Percentiles rank a stretch among this genome's conserved stretches.
These are phyloP conservation scores for Polysphondylium violaceum DNA, from an alignment of 78 protist species.

Conservation along the genomic window DNA sequence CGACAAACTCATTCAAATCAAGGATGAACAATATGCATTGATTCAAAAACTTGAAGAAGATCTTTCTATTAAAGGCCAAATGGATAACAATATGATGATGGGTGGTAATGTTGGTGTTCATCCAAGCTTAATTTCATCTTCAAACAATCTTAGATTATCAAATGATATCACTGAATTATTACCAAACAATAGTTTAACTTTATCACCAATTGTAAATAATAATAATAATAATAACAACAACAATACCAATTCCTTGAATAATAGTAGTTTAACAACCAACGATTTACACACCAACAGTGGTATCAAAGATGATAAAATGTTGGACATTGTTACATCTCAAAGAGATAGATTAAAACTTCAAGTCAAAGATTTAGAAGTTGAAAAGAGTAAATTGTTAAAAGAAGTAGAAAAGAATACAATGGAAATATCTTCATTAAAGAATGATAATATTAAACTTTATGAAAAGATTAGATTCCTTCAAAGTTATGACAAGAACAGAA, in stretches of 20 bases:
- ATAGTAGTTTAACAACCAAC: conserved; percentile 3
- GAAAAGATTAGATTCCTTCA: conserved; percentile 91
- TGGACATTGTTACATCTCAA: conserved; percentile 82
- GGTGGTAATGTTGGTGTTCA: conserved; percentile 39
- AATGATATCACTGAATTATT: conserved; percentile 10
- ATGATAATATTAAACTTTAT: conserved; percentile 89
- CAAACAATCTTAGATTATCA: not conserved
- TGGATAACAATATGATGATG: not conserved
- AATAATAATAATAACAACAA: not conserved
- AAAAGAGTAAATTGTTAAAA: conserved; percentile 52
- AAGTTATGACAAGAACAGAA: conserved; percentile 59
- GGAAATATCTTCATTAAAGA: conserved; percentile 74
- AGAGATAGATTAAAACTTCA: conserved; percentile 85
- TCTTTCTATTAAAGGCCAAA: not conserved
- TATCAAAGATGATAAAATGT: conserved; percentile 52
- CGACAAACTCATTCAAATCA: conserved; percentile 11
- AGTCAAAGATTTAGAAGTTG: conserved; percentile 73
- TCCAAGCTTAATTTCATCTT: not conserved
- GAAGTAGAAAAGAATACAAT: conserved; percentile 18
- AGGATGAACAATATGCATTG: conserved; percentile 15
- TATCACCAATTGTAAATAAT: not conserved
- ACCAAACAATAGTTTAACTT: not conserved
- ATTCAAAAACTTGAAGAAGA: conserved; percentile 74
- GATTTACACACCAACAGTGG: not conserved
- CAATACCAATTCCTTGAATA: not conserved